These are phyloP conservation scores for Zasmidium citrigriseum DNA, from an alignment of 2,329 filamentous ascomycete genomes.

Conservation along the genomic window DNA sequence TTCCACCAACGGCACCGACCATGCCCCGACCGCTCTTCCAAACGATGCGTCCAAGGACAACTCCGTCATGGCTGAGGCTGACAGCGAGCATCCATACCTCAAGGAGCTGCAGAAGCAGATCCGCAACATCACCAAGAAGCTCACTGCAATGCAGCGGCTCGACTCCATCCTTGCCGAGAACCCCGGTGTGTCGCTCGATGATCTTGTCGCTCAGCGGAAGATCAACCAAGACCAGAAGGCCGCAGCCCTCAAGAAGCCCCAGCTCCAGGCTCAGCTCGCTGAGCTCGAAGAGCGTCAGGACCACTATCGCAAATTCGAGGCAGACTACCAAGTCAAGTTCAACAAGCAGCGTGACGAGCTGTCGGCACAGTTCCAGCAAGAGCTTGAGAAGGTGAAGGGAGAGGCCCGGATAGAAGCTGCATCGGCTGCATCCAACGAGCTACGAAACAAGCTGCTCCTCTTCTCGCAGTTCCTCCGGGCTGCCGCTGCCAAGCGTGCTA, in stretches of 20 bases:
- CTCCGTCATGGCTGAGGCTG: constrained; percentile 36
- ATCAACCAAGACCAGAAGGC: constrained; percentile 82
- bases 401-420: constrained; percentile 57
- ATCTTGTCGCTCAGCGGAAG: constrained; percentile 69
- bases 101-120: constrained; percentile 92
- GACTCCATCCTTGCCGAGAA: constrained; percentile 70
- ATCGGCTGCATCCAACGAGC: constrained; percentile 48
- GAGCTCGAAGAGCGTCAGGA: constrained; percentile 73
- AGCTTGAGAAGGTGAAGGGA: constrained; percentile 58
- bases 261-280: constrained; percentile 66
- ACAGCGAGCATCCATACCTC: constrained; percentile 76
- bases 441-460: constrained; percentile 65
- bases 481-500: constrained; percentile 71
- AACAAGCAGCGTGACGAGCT: constrained; percentile 59
- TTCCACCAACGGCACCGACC: constrained; percentile 25
- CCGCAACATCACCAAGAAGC: constrained; percentile 91
- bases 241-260: constrained; percentile 74
- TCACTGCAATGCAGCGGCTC: constrained; percentile 74
- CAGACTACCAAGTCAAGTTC: constrained; percentile 66
- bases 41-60: constrained; percentile 24
- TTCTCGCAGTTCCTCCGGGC: constrained; percentile 79
- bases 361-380: constrained; percentile 56
- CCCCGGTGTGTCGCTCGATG: constrained; percentile 69
- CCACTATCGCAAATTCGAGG: constrained; percentile 74
- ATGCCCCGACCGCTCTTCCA: constrained; percentile 19